Base-by-base conservation (phyloP, 2,329 filamentous ascomycete genomes). In the Capronia americana region DNA sequence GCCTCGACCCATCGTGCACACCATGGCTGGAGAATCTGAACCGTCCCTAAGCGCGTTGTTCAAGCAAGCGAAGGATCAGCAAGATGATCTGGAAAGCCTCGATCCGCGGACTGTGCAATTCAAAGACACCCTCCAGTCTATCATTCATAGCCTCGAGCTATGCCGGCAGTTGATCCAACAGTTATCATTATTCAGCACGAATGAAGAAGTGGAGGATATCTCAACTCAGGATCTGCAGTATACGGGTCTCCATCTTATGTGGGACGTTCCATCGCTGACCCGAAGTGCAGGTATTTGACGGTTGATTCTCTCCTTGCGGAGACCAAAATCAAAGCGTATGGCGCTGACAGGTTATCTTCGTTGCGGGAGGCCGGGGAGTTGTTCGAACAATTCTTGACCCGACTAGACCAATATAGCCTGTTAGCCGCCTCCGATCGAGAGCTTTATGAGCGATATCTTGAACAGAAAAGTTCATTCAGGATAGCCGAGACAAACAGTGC, bases 191-290 rank as follows among this genome's bases (percentile, higher is more conserved):
- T 98, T 98, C 85, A 97, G 92, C 72, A 84, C 88, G 41, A 99
- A 99, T 79, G 95, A 99, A 78, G 86, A 87, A 0, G 79, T 94
- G 46, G 95, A 99, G 68, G 95, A 99, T 79, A 82, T 97, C 34
- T 83, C 91, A 14, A 96, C 94, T 1, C 84, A 86, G n/a, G 90
- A 96, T 74, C 81, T 99, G 34, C 92, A 92, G 80, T 96, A 82
- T 66, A 78, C 55, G 26, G 23, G 7, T 11, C 8, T 10, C 4
- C 11, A 24, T 32, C n/a, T 28, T 20, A 20, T 11, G 10, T 14
- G 24, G 17, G 46, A 11, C 6, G 4, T 48, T 44, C 14, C 17
- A 41, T 44, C 17, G 17, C 68, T 70, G 30, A 70, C 54, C 41
- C 46, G 38, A 23, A 32, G 41, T 64, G 32, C 67, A 89, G 87